Conservation (phyloP, 2,329 filamentous ascomycete genomes). For the Neonectria sp. region DNA sequence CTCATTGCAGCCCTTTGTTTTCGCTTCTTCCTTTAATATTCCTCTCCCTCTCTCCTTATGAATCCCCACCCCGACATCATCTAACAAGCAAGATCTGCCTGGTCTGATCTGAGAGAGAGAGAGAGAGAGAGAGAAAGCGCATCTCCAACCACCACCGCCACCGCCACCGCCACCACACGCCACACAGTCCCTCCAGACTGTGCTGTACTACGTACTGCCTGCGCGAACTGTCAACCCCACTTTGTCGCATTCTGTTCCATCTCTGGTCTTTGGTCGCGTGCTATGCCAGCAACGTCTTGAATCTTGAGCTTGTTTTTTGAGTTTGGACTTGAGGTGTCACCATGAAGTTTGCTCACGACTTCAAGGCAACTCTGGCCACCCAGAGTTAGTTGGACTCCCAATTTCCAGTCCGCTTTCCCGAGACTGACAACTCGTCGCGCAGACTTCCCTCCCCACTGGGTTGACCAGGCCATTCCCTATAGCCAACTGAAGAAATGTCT, state of each 20-base stretch:
- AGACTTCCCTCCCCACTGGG: slow-evolving; percentile 81
- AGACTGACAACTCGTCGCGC: slow-evolving; percentile 4
- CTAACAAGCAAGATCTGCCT: background rate
- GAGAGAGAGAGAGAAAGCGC: no score
- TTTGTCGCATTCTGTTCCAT: slow-evolving; percentile 10
- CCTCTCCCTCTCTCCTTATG: background rate
- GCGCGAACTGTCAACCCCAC: slow-evolving; percentile 19
- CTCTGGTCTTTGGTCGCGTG: slow-evolving; percentile 37
- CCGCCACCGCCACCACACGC: background rate
- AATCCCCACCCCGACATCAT: background rate
- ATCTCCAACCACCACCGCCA: background rate
- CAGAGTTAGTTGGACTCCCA: slow-evolving; percentile 61
- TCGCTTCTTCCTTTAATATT: background rate
- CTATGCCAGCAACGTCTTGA: slow-evolving; percentile 34
- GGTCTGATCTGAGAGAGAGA: background rate
- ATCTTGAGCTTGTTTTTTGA: slow-evolving; percentile 15
- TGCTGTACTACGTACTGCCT: background rate
- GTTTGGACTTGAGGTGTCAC: slow-evolving; percentile 30
- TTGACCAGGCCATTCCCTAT: slow-evolving; percentile 86
- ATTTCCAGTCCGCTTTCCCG: background rate
- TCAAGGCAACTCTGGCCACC: slow-evolving; percentile 76
- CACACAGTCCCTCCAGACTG: background rate
- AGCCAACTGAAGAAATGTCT: slow-evolving; percentile 90
- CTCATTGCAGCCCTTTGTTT: background rate
- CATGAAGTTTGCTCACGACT: slow-evolving; percentile 92